Percentiles rank a stretch among this genome's conserved stretches.
Evolutionary conservation across 805 yeast genomes (phyloP).

Genomic region (Komagataella mondaviorum): DNA sequence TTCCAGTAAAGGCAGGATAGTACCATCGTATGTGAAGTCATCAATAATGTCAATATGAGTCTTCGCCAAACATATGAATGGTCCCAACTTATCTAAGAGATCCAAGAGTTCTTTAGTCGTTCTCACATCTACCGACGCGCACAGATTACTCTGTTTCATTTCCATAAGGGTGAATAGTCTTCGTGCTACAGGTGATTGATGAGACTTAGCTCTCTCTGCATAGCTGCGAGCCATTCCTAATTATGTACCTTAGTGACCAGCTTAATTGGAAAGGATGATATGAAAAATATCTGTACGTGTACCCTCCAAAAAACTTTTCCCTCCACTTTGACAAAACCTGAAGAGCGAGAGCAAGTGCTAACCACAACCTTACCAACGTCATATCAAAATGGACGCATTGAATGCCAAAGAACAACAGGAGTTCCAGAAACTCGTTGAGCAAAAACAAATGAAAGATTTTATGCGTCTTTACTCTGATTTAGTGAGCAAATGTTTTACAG

Average conservation of each 20-base stretch:
- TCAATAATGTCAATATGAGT: slow-evolving; percentile 90
- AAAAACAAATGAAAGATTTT: slow-evolving; percentile 97
- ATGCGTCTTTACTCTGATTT: slow-evolving; percentile 92
- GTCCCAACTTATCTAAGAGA: slow-evolving; percentile 74
- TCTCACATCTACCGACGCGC: slow-evolving; percentile 89
- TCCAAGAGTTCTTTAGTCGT: slow-evolving; percentile 63
- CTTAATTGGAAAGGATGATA: not conserved
- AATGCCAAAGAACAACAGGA: slow-evolving; percentile 95
- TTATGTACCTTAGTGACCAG: not conserved
- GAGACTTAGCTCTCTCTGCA: slow-evolving; percentile 53
- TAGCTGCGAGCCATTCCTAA: slow-evolving; percentile 24
- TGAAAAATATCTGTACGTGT: not conserved
- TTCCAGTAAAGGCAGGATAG: slow-evolving; percentile 59
- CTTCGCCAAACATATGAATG: slow-evolving; percentile 81
- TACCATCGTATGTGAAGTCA: slow-evolving; percentile 74
- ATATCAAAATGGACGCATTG: slow-evolving; percentile 70
- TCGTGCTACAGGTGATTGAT: slow-evolving; percentile 68
- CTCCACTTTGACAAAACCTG: not conserved
- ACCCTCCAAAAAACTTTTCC: not conserved
- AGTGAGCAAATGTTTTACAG: slow-evolving; percentile 93
- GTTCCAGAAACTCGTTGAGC: slow-evolving; percentile 89
- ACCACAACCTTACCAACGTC: not conserved
- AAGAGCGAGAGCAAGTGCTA: not conserved
- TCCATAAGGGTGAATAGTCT: slow-evolving; percentile 66
- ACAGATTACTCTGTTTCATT: slow-evolving; percentile 69